These are phyloP conservation scores for Pisolithus sp. DNA, from an alignment of 768 basidiomycete species.

Conservation along the genomic window DNA sequence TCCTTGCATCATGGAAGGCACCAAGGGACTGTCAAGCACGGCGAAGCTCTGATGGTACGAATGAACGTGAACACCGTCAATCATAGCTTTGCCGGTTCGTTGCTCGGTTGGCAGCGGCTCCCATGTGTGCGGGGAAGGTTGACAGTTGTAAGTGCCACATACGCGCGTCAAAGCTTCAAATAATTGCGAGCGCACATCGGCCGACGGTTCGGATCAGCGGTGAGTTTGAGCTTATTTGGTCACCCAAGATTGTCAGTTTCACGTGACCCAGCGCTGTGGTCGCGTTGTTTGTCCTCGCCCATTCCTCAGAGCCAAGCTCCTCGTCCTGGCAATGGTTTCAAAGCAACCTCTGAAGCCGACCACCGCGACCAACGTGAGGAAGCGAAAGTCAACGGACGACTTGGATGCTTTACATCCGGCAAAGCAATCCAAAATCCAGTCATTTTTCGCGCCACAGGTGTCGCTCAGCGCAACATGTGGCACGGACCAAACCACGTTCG, in stretches of 20 bases:
- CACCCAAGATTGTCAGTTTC: background rate
- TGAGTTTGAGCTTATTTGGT: too few species aligned
- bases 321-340: background rate
- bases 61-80: too few species aligned
- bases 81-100: too few species aligned
- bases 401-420: background rate
- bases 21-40: background rate
- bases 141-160: too few species aligned
- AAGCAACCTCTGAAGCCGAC: constrained; percentile 6
- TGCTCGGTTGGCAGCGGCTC: too few species aligned
- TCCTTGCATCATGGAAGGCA: constrained; percentile 1
- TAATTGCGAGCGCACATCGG: too few species aligned
- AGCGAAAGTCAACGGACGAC: constrained; percentile 15
- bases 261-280: constrained; percentile 8
- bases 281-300: constrained; percentile 7
- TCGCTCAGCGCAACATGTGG: constrained; percentile 25
- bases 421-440: constrained; percentile 22
- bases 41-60: too few species aligned
- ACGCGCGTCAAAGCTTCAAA: too few species aligned
- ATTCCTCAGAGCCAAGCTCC: too few species aligned
- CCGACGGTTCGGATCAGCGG: too few species aligned
- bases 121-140: too few species aligned
- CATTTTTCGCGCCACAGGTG: constrained; percentile 23
- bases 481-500: constrained; percentile 19
- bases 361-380: constrained; percentile 12